Evolutionary conservation across 371 early-diverging fungal genomes (phyloP), one percentile per base, ranked within the genome.

Genomic region (Syncephalastrum contaminatum): DNA sequence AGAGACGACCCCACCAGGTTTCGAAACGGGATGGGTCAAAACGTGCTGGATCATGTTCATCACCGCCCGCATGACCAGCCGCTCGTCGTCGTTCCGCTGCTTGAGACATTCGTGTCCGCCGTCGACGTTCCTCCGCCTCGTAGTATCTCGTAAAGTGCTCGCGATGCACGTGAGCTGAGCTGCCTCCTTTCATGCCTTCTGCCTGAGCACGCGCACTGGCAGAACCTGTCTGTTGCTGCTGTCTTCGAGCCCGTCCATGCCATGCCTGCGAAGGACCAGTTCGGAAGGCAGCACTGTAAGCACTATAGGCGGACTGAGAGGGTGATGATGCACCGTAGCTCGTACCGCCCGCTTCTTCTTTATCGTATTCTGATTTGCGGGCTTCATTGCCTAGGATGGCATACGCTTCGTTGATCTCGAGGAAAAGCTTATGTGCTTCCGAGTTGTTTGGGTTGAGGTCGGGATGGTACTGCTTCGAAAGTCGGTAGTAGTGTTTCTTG

Each of bases 381-480:
- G 72, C 68, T 19, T 88, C 94, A 65, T 91, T 82, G 30, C 86
- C 80, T 14, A 96, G 76, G 0, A 87, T 66, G 4, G 90, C 86
- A 77, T 96, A 94, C 0, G 97, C 94, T 64, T 95, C 92, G 60
- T 82, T 90, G 53, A 94, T 36, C 50, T 86, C 73, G 13, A 94
- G 63, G 62, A 96, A 96, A 53, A 72, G 69, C 6, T 67, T 47
- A 56, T 88, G 87, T 2, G 87, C 86, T 36, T 73, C 74, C 19
- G 86, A 80, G 59, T 89, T 80, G 3, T 83, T 81, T 2, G 80
- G 85, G 66, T 89, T 92, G 41, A 81, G 70, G 63, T 96, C 96
- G 1, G 96, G 96, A 64, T 94, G 95, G 79, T 89, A 92, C 58
- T 83, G 69, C 76, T 91, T 91, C 15, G 92, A 92, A 24, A 92